Conservation (phyloP, 345 rosid genomes). For the Eucalyptus rudis region DNA sequence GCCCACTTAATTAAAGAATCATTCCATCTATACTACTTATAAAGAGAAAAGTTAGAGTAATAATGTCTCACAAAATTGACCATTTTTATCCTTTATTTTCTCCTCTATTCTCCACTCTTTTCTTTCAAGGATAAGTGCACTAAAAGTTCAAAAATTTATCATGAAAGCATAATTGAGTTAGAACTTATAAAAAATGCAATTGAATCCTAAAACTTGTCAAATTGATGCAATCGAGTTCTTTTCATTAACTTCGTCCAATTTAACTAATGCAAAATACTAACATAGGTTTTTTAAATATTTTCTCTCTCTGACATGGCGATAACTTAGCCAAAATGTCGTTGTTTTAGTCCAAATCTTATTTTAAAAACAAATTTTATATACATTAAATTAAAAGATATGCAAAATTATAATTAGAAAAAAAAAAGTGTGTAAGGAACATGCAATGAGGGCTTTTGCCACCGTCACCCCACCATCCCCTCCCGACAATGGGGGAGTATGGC, state of each 20-base stretch:
- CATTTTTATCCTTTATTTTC: neutral
- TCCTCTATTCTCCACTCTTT: neutral
- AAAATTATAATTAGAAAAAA: no score
- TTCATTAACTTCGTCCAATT: neutral
- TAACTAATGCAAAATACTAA: neutral
- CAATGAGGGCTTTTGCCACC: neutral
- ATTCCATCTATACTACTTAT: neutral
- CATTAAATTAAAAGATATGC: neutral
- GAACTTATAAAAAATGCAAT: rapidly evolving
- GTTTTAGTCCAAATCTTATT: no score
- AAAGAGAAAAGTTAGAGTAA: neutral
- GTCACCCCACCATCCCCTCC: neutral
- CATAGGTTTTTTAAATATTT: no score
- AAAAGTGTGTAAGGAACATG: neutral
- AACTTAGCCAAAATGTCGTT: neutral
- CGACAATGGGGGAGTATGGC: neutral
- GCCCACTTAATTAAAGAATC: neutral
- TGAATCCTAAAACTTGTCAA: rapidly evolving
- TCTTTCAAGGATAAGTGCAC: neutral
- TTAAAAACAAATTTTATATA: no score
- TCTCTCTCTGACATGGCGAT: rapidly evolving
- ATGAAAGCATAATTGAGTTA: no score
- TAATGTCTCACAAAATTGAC: neutral
- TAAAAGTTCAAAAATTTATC: no score
- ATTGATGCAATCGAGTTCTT: no score